Percentiles rank a stretch among this genome's conserved stretches.
phyloP scores from a whole-genome alignment of 495 filamentous ascomycete genomes.

The Penicillium bovifimosum region DNA sequence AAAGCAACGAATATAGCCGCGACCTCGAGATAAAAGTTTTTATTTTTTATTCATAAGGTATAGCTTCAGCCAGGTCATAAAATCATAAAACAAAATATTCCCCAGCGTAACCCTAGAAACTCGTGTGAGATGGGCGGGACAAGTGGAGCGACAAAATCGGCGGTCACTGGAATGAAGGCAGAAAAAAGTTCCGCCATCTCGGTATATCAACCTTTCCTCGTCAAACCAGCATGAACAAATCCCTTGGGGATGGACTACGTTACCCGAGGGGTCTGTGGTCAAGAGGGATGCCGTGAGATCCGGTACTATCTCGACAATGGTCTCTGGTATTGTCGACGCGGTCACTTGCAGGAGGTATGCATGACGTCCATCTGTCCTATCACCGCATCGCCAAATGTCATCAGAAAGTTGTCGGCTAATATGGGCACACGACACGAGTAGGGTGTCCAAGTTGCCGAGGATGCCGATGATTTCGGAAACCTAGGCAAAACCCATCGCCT shows the following conservation, averaged over 20 bases:
- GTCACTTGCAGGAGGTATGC: slow-evolving; percentile 57
- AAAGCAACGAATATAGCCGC: no score
- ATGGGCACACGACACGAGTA: slow-evolving; percentile 10
- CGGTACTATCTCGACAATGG: slow-evolving; percentile 61
- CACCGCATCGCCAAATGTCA: slow-evolving; percentile 1
- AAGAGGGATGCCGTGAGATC: slow-evolving; percentile 58
- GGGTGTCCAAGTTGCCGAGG: slow-evolving; percentile 56
- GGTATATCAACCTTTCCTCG: slow-evolving; percentile 6
- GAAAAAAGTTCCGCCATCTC: slow-evolving; percentile 13
- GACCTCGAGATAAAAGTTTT: no score
- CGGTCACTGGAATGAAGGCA: slow-evolving; percentile 12
- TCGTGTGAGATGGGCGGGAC: background rate
- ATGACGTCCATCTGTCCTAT: slow-evolving; percentile 3
- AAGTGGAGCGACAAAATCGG: slow-evolving; percentile 9
- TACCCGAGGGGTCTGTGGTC: slow-evolving; percentile 53
- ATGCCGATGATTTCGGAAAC: slow-evolving; percentile 69
- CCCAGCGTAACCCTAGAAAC: background rate
- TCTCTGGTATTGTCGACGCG: slow-evolving; percentile 58
- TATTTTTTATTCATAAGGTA: no score
- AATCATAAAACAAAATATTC: background rate
- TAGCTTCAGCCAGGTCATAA: no score
- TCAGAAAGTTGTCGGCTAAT: slow-evolving; percentile 1
- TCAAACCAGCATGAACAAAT: slow-evolving; percentile 33
- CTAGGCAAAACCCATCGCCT: slow-evolving; percentile 54
- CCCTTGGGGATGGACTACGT: slow-evolving; percentile 48